A percentile compares a stretch with the other conserved stretches of the same genome.
phyloP scores from a whole-genome alignment of 306 rosid species.

The Pyrus bretschneideri region DNA sequence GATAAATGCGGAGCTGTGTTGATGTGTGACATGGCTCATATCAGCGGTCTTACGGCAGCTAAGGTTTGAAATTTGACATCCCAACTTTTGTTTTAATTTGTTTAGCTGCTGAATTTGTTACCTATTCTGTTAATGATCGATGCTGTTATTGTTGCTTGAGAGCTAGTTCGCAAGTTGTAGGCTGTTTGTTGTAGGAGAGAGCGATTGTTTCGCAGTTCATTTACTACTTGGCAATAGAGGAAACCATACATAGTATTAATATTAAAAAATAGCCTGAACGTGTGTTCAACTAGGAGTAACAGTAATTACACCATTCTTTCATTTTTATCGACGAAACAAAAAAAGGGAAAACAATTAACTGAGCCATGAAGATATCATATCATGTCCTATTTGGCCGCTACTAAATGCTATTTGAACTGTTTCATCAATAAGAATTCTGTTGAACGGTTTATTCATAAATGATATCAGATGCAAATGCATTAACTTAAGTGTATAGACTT shows the following conservation, averaged over 20 bases:
- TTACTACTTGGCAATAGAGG: neutral
- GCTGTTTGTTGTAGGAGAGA: neutral
- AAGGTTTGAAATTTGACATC: conserved; percentile 49
- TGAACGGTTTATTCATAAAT: neutral
- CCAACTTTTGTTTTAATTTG: neutral
- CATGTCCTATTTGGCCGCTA: neutral
- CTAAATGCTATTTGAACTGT: neutral
- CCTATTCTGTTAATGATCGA: neutral
- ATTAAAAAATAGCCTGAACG: neutral
- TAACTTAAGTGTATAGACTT: neutral
- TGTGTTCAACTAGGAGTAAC: neutral
- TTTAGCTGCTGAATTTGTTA: neutral
- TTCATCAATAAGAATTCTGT: neutral
- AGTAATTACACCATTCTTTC: neutral
- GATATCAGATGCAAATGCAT: neutral
- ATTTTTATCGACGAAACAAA: neutral
- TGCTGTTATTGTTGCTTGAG: neutral
- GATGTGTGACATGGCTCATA: conserved; percentile 94
- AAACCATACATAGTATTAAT: neutral
- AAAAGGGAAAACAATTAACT: neutral
- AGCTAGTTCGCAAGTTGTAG: neutral
- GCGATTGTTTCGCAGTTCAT: neutral
- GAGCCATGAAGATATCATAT: neutral
- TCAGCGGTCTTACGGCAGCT: conserved; percentile 84
- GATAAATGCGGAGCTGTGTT: conserved; percentile 86